phyloP scores from a whole-genome alignment of 2,329 filamentous ascomycete species.

The Septoria linicola region DNA sequence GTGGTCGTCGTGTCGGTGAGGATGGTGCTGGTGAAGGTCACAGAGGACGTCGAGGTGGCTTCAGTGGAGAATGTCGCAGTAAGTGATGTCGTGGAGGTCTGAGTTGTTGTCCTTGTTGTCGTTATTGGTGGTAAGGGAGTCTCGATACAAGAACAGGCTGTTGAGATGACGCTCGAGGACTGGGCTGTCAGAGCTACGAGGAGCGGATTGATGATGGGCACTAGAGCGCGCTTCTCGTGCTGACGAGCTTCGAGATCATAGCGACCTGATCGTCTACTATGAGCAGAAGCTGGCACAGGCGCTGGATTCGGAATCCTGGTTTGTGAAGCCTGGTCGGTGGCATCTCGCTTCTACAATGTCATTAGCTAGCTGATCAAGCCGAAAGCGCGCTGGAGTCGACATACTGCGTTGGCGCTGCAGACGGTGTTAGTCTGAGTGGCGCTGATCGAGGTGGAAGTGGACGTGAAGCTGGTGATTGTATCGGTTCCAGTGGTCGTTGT shows the following conservation, averaged over 20 bases:
- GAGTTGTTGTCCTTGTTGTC: not conserved
- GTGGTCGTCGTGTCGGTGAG: not conserved
- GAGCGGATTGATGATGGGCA: not conserved
- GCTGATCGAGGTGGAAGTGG: not conserved
- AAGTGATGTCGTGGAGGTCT: not conserved
- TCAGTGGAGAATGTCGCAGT: not conserved
- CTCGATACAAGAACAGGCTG: not conserved
- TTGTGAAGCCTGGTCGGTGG: not conserved
- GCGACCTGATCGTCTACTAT: too few relatives aligned
- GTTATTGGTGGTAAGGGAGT: not conserved
- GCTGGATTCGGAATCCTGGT: not conserved
- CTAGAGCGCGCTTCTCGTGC: not conserved
- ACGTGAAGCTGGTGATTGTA: not conserved
- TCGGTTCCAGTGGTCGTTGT: not conserved
- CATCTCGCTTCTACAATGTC: not conserved
- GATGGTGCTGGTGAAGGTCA: not conserved
- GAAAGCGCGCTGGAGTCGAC: not conserved
- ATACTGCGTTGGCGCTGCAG: too few relatives aligned
- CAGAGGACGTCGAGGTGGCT: not conserved
- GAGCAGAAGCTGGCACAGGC: not conserved
- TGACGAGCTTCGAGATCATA: too few relatives aligned
- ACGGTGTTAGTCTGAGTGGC: not conserved
- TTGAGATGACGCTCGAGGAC: not conserved
- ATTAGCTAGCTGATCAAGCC: not conserved
- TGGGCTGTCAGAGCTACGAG: not conserved